These are phyloP conservation scores for Annulohypoxylon moriforme DNA, from an alignment of 495 filamentous ascomycete genomes.

Conservation along the genomic window DNA sequence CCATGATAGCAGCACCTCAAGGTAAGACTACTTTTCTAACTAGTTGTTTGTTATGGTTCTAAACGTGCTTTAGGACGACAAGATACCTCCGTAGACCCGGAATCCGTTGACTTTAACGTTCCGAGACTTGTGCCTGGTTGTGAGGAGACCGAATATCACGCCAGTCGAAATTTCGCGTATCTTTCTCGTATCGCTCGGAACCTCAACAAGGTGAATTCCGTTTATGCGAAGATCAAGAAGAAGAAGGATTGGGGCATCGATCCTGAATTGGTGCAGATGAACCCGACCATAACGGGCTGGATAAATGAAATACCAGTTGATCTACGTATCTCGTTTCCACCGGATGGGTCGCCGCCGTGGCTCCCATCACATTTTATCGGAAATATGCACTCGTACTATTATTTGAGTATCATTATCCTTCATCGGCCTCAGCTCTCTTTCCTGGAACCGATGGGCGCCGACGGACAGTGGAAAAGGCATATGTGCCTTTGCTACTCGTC, in stretches of 20 bases:
- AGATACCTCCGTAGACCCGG: slow-evolving; percentile 78
- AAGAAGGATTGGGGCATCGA: slow-evolving; percentile 92
- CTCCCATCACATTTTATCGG: slow-evolving; percentile 90
- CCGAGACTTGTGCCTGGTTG: slow-evolving; percentile 70
- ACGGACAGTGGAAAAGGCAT: slow-evolving; percentile 85
- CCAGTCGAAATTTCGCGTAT: slow-evolving; percentile 84
- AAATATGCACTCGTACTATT: slow-evolving; percentile 93
- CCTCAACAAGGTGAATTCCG: slow-evolving; percentile 78
- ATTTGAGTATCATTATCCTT: slow-evolving; percentile 87
- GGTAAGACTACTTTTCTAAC: slow-evolving; percentile 61
- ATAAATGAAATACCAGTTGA: slow-evolving; percentile 79
- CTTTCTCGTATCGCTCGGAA: slow-evolving; percentile 81
- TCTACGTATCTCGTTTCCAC: slow-evolving; percentile 80
- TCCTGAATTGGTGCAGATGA: slow-evolving; percentile 82
- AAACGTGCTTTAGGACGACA: slow-evolving; percentile 72
- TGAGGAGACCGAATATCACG: slow-evolving; percentile 80
- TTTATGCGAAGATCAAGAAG: slow-evolving; percentile 81
- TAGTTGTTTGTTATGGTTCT: slow-evolving; percentile 32
- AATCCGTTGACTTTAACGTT: slow-evolving; percentile 81
- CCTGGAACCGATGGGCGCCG: slow-evolving; percentile 75
- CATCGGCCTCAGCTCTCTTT: slow-evolving; percentile 87
- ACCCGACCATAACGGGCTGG: slow-evolving; percentile 80
- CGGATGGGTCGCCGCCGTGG: slow-evolving; percentile 84
- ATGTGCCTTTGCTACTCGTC: slow-evolving; percentile 88
- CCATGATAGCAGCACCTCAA: slow-evolving; percentile 96